Conservation (phyloP, 495 filamentous ascomycete genomes). For the Cairneyella variabilis region DNA sequence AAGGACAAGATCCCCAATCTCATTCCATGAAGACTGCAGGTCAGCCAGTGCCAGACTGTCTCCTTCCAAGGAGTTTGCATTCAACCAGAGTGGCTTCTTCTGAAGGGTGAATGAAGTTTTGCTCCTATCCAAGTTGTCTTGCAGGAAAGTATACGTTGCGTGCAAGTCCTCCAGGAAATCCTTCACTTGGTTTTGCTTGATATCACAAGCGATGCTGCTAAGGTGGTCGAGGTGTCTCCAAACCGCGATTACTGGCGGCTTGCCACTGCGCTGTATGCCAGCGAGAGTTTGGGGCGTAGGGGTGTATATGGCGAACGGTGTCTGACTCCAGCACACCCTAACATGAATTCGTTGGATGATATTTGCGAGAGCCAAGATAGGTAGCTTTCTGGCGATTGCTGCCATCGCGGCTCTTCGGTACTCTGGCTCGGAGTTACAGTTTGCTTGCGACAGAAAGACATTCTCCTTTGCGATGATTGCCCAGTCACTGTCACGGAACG, state of each 20-base stretch:
- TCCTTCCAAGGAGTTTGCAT: constrained; percentile 20
- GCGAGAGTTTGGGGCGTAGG: constrained; percentile 20
- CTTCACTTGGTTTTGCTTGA: constrained; percentile 12
- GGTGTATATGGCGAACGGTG: constrained; percentile 12
- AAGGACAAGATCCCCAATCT: constrained; percentile 22
- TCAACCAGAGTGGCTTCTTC: constrained; percentile 23
- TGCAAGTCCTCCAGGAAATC: constrained; percentile 28
- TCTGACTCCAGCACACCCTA: constrained; percentile 26
- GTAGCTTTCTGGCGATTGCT: constrained; percentile 1
- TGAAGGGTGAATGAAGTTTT: constrained; percentile 8
- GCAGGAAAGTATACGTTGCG: constrained; percentile 25
- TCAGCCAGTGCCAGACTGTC: constrained; percentile 6
- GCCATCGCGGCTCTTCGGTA: constrained; percentile 25
- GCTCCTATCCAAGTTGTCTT: constrained; percentile 11
- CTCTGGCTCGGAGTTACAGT: constrained; percentile 6
- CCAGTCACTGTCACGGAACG: constrained; percentile 12
- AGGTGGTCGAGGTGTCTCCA: constrained; percentile 25
- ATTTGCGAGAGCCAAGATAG: constrained; percentile 15
- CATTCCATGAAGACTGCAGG: constrained; percentile 16
- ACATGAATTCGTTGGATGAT: constrained; percentile 8
- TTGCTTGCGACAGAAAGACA: constrained; percentile 18
- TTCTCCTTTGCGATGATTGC: constrained; percentile 6
- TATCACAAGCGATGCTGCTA: constrained; percentile 1
- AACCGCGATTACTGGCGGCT: constrained; percentile 19
- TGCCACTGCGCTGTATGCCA: constrained; percentile 6